Evolutionary conservation across 495 filamentous ascomycete genomes (phyloP).

Genomic region (Gamarada debralockiae): DNA sequence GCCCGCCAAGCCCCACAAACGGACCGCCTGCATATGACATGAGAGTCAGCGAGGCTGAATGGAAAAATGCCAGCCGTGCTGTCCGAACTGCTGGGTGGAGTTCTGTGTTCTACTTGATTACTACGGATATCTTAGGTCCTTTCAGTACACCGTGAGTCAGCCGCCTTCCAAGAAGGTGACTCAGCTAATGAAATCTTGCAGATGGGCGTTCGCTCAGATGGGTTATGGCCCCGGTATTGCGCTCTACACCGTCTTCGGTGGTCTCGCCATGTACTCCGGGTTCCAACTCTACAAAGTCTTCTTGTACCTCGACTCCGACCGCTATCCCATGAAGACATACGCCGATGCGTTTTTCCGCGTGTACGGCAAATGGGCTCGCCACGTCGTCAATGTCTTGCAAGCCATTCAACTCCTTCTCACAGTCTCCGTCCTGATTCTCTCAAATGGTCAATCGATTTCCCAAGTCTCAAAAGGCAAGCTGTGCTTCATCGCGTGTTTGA

Average conservation of each 20-base stretch:
- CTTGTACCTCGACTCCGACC: constrained; percentile 54
- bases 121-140: constrained; percentile 56
- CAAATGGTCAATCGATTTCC: constrained; percentile 52
- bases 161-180: not conserved
- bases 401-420: constrained; percentile 48
- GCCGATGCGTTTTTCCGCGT: constrained; percentile 57
- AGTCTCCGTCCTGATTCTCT: constrained; percentile 50
- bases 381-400: constrained; percentile 51
- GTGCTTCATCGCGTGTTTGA: constrained; percentile 46
- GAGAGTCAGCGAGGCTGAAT: constrained; percentile 34
- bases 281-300: constrained; percentile 50
- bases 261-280: constrained; percentile 34
- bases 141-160: constrained; percentile 36
- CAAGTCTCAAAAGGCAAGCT: constrained; percentile 43
- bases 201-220: constrained; percentile 26
- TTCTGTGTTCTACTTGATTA: constrained; percentile 52
- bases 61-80: constrained; percentile 41
- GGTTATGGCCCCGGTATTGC: constrained; percentile 46
- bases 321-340: constrained; percentile 53
- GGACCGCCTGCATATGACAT: constrained; percentile 11
- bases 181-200: constrained; percentile 1
- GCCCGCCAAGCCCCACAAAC: not conserved
- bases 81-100: constrained; percentile 46
- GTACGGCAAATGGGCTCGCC: constrained; percentile 45
- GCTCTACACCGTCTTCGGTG: constrained; percentile 45